phyloP scores from a whole-genome alignment of 192 early-diverging fungal genomes.

The Coemansia aciculifera region DNA sequence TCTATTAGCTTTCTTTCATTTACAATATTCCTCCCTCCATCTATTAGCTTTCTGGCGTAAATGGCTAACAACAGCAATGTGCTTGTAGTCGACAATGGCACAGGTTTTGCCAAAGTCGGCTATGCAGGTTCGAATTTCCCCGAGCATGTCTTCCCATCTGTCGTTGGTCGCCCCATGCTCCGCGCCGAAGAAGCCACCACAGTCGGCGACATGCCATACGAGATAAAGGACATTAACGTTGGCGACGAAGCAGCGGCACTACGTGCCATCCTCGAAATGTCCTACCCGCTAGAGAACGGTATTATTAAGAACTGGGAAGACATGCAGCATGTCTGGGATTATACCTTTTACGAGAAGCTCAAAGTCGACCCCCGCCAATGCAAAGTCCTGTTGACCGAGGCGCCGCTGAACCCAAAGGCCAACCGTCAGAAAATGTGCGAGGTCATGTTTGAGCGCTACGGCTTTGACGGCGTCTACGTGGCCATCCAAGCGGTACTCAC shows the following conservation, averaged over 20 bases:
- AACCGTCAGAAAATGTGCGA: constrained; percentile 93
- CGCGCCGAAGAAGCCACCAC: constrained; percentile 88
- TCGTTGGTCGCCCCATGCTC: constrained; percentile 97
- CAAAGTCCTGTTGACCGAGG: constrained; percentile 95
- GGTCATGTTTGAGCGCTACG: constrained; percentile 96
- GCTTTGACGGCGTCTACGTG: constrained; percentile 90
- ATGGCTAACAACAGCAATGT: constrained; percentile 59
- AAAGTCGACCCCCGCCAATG: constrained; percentile 83
- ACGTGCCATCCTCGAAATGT: constrained; percentile 88
- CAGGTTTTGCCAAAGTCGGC: constrained; percentile 97
- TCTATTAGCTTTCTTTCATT: neutral
- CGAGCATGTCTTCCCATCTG: constrained; percentile 90
- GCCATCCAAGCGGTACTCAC: constrained; percentile 98
- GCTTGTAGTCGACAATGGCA: constrained; percentile 83
- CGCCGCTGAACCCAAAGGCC: constrained; percentile 90
- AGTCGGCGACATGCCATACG: constrained; percentile 51
- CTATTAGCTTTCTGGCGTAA: neutral
- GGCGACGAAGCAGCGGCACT: constrained; percentile 94
- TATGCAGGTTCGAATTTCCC: constrained; percentile 97
- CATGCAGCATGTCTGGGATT: constrained; percentile 96
- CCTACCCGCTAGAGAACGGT: constrained; percentile 99
- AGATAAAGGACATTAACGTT: constrained; percentile 95
- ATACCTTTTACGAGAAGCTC: constrained; percentile 93
- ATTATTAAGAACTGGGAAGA: constrained; percentile 98
- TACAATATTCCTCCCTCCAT: neutral